phyloP scores from a whole-genome alignment of 768 basidiomycete genomes.

The Lactarius sp. region DNA sequence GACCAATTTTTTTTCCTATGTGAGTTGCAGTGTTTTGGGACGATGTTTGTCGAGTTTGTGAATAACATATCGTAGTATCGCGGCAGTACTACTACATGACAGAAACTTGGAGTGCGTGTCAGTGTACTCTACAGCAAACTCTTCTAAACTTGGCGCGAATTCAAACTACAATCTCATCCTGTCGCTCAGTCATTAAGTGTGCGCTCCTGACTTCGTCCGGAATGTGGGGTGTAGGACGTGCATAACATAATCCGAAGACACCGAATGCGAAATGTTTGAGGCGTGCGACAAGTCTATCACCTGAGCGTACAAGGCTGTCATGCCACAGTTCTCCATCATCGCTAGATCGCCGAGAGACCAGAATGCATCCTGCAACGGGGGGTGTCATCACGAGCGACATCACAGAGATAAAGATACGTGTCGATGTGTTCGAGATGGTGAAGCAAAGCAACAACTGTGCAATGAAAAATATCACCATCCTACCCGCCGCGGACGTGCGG shows the following conservation, averaged over 20 bases:
- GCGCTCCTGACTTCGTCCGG: neutral
- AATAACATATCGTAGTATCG: too few species aligned
- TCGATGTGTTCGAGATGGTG: constrained; percentile 4
- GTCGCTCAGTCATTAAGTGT: neutral
- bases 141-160: neutral
- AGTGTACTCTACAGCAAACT: neutral
- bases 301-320: neutral
- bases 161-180: neutral
- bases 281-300: neutral
- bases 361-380: constrained; percentile 10
- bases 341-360: neutral
- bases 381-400: neutral
- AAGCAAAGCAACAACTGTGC: constrained; percentile 17
- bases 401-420: constrained; percentile 3
- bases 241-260: neutral
- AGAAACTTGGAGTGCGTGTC: neutral
- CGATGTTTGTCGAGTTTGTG: too few species aligned
- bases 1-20: neutral
- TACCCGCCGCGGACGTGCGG: neutral
- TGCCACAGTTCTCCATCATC: neutral
- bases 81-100: too few species aligned
- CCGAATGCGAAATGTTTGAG: neutral
- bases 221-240: neutral
- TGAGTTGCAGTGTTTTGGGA: too few species aligned
- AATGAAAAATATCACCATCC: constrained; percentile 18